Evolutionary conservation across 345 rosid genomes (phyloP).

Genomic region (Salix koriyanagi): DNA sequence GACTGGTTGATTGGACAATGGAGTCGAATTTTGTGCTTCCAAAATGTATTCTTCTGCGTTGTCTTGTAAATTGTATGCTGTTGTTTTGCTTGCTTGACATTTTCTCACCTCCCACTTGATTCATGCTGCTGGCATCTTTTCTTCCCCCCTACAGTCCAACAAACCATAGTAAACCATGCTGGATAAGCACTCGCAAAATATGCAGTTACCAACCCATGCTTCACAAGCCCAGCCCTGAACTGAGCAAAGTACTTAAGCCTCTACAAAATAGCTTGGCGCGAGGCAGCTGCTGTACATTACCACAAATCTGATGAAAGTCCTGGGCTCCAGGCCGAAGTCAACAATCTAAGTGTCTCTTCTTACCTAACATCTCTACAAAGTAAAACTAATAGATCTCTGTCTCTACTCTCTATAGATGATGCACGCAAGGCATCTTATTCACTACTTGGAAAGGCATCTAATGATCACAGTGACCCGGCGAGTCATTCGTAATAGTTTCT

Average conservation of each 20-base stretch:
- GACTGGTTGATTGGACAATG: conserved; percentile 19
- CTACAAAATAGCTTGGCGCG: background rate
- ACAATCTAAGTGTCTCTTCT: background rate
- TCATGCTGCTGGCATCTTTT: background rate
- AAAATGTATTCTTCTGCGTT: background rate
- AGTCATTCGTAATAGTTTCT: background rate
- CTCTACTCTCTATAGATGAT: background rate
- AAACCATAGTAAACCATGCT: background rate
- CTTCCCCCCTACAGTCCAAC: background rate
- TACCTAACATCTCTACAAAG: background rate
- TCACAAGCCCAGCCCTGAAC: background rate
- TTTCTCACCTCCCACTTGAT: background rate
- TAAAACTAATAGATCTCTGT: background rate
- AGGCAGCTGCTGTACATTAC: background rate
- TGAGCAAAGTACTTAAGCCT: background rate
- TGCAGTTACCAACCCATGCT: background rate
- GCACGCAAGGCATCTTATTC: background rate
- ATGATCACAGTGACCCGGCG: background rate
- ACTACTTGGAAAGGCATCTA: background rate
- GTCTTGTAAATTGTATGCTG: background rate
- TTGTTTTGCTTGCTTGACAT: background rate
- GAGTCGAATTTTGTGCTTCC: background rate
- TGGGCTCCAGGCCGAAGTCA: background rate
- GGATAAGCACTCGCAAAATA: background rate
- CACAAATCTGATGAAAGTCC: background rate